phyloP scores from a whole-genome alignment of 2,329 filamentous ascomycete species.

The Fusarium denticulatum region DNA sequence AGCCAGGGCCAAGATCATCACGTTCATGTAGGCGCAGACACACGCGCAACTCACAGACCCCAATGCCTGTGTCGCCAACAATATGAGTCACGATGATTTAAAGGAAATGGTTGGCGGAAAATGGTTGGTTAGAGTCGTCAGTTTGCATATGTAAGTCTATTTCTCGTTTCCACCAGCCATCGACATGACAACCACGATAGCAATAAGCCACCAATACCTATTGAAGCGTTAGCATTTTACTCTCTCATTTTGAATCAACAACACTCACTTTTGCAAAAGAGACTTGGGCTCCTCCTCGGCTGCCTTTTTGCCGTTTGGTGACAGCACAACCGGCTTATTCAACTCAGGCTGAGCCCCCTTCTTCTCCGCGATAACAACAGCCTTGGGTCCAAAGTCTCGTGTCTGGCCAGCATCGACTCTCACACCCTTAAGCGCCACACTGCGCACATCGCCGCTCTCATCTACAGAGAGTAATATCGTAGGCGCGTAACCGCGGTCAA shows the following conservation, averaged over 20 bases:
- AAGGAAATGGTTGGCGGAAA: not conserved
- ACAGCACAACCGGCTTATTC: slow-evolving; percentile 72
- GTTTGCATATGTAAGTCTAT: slow-evolving; percentile 47
- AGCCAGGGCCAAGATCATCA: not conserved
- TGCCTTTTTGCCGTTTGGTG: slow-evolving; percentile 67
- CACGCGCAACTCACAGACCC: not conserved
- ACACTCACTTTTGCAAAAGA: slow-evolving; percentile 71
- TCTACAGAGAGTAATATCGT: slow-evolving; percentile 65
- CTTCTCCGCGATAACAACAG: slow-evolving; percentile 58
- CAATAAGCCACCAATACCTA: slow-evolving; percentile 75
- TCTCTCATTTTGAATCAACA: not conserved
- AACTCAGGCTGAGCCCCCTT: slow-evolving; percentile 66
- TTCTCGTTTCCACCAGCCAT: slow-evolving; percentile 64
- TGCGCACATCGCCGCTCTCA: slow-evolving; percentile 55
- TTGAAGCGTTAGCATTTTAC: slow-evolving; percentile 47
- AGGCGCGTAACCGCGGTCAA: slow-evolving; percentile 69
- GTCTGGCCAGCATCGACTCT: slow-evolving; percentile 71
- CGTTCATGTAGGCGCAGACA: not conserved
- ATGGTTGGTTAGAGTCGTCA: slow-evolving; percentile 3
- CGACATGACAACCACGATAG: slow-evolving; percentile 62
- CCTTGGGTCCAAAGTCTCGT: slow-evolving; percentile 71
- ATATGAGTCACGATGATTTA: not conserved
- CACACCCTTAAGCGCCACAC: slow-evolving; percentile 65
- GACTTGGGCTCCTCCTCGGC: slow-evolving; percentile 68
- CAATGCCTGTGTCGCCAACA: not conserved